A percentile compares a stretch with the other conserved stretches of the same genome.
These are phyloP conservation scores for Alternaria brassicae DNA, from an alignment of 2,329 filamentous ascomycete species.

Conservation along the genomic window DNA sequence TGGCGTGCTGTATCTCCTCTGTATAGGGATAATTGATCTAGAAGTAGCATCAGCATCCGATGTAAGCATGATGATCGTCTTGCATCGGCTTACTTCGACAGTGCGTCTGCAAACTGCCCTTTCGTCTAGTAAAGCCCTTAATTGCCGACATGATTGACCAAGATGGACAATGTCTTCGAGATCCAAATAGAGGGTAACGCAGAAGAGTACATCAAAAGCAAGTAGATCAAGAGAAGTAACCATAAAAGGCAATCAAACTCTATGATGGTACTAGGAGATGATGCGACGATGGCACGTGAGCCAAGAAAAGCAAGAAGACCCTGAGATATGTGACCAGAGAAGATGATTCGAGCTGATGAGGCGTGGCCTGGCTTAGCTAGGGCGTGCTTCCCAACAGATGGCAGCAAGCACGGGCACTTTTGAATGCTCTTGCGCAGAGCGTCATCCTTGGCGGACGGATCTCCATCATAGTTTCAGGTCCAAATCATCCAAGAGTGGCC, in stretches of 20 bases:
- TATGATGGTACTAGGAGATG: not conserved
- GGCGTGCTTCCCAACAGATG: too few relatives aligned
- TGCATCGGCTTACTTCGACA: constrained; percentile 60
- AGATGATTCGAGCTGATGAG: too few relatives aligned
- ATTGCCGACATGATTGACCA: constrained; percentile 59
- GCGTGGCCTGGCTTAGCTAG: too few relatives aligned
- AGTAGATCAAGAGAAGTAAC: constrained; percentile 53
- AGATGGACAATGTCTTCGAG: constrained; percentile 66
- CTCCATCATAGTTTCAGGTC: too few relatives aligned
- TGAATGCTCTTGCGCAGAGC: too few relatives aligned
- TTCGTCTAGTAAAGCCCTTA: constrained; percentile 61
- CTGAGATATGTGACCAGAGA: too few relatives aligned
- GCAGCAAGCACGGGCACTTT: too few relatives aligned
- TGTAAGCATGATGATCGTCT: constrained; percentile 12
- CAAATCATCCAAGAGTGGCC: too few relatives aligned
- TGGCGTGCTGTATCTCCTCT: constrained; percentile 55
- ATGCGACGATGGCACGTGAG: not conserved
- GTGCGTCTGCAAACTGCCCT: constrained; percentile 64
- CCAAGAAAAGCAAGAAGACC: too few relatives aligned
- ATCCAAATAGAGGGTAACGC: constrained; percentile 62
- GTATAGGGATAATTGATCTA: constrained; percentile 55
- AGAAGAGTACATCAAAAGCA: constrained; percentile 70
- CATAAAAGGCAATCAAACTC: constrained; percentile 30
- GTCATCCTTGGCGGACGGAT: too few relatives aligned
- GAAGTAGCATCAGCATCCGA: constrained; percentile 1